Evolutionary conservation across 2,329 filamentous ascomycete genomes (phyloP), one percentile per base, ranked within the genome.

Genomic region (Diaporthe sp.): DNA sequence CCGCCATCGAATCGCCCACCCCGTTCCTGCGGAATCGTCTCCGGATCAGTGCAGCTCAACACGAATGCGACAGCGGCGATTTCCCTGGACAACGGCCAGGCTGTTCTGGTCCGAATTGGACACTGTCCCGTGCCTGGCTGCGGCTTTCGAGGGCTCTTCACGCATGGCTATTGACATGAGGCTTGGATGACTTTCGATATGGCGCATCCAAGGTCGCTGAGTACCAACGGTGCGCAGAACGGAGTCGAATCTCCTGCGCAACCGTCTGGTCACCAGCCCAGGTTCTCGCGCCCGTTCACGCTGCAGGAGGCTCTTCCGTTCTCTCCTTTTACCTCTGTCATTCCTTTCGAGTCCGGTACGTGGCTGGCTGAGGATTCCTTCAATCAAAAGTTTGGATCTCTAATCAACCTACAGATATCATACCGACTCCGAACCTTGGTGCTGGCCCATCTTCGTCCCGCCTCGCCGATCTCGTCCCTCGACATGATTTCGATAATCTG

Each of bases 251-350:
- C 71, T 8, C 67, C 68, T 74, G 77, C 76, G 47, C 67, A 65
- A 34, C 77, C 73, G 53, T 58, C 65, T 76, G 65, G 58, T 53
- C 75, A 68, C 25, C 63, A 76, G 6, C 74, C 77, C 44, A 75
- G 65, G 39, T 84, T 84, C 74, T 76, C 76, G 25, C 78, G 87
- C 73, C 88, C 92, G 1, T 91, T 92, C 81, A 90, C 90, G 4
- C 89, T 97, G 17, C 90, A 93, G 74, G 94, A 97, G 81, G 94
- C 94, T 42, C 87, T 97, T 61, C 93, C 94, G n/a, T 96, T 92
- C 84, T 94, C 94, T 71, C 94, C 95, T 34, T 93, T 96, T 82
- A 94, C 93, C 67, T 95, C 94, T 4, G 93, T 96, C 67, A 89
- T 94, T 71, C 94, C 94, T 3, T 95, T 96, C 83, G 91, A 94